phyloP scores from a whole-genome alignment of 2,329 filamentous ascomycete species.

The Fusarium praegraminearum region DNA sequence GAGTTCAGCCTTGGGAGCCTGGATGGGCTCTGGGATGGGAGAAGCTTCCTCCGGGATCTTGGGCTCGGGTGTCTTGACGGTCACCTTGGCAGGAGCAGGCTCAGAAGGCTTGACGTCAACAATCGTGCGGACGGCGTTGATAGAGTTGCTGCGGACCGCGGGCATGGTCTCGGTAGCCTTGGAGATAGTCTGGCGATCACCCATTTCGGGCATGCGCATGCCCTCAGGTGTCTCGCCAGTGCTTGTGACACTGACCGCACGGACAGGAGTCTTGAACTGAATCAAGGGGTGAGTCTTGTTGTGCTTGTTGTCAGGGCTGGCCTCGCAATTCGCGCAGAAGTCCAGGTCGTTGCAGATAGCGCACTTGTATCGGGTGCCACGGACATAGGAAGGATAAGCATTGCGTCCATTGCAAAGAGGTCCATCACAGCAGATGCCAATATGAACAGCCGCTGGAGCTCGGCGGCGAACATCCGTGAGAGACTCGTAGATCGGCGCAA shows the following conservation, averaged over 20 bases:
- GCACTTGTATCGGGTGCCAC: constrained; percentile 94
- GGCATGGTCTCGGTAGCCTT: constrained; percentile 61
- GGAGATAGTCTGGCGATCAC: constrained; percentile 66
- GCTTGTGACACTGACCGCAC: constrained; percentile 88
- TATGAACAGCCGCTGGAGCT: constrained; percentile 66
- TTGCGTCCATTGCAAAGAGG: constrained; percentile 78
- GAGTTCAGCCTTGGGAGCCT: constrained; percentile 52
- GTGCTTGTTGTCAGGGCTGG: constrained; percentile 83
- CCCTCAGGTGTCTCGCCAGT: constrained; percentile 80
- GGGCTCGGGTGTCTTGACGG: constrained; percentile 17
- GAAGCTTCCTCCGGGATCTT: constrained; percentile 45
- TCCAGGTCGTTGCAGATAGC: constrained; percentile 94
- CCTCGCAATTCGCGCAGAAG: constrained; percentile 95
- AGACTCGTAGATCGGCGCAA: constrained; percentile 86
- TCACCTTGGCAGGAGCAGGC: constrained; percentile 37
- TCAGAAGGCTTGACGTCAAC: constrained; percentile 76
- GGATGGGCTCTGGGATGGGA: constrained; percentile 34
- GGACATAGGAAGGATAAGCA: constrained; percentile 76
- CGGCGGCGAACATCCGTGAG: constrained; percentile 54
- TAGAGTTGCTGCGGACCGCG: constrained; percentile 61
- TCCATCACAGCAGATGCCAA: constrained; percentile 94
- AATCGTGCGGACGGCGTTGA: constrained; percentile 74
- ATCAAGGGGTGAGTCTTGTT: constrained; percentile 97
- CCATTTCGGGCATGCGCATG: constrained; percentile 74
- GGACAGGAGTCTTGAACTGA: constrained; percentile 95